A percentile compares a stretch with the other conserved stretches of the same genome.
Conservation (phyloP, 164 flowering plant species). For the Pachysandra terminalis region DNA sequence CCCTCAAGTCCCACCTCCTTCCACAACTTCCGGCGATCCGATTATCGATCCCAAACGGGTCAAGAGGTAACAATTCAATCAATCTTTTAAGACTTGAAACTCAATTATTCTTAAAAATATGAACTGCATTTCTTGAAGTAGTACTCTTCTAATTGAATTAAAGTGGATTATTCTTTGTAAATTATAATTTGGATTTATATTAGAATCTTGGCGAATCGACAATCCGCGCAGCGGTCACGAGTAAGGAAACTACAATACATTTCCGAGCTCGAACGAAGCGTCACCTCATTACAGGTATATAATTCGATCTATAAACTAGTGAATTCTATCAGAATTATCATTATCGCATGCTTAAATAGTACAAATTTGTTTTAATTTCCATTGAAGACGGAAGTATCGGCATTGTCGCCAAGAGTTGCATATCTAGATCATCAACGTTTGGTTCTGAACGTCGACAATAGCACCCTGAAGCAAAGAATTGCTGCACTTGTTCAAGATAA, state of each 20-base stretch:
- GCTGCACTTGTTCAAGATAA: slow-evolving; percentile 83
- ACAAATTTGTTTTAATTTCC: neutral
- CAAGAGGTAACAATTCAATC: slow-evolving; percentile 47
- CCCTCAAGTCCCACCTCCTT: slow-evolving; percentile 11
- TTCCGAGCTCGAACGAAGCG: slow-evolving; percentile 82
- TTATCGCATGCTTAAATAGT: neutral
- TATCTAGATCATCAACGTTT: slow-evolving; percentile 74
- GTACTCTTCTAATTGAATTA: too few relatives aligned
- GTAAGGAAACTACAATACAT: slow-evolving; percentile 83
- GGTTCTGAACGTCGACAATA: slow-evolving; percentile 70
- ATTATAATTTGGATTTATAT: neutral
- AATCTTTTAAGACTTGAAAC: neutral
- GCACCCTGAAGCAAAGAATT: slow-evolving; percentile 75
- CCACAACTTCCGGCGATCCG: slow-evolving; percentile 22
- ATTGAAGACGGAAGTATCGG: slow-evolving; percentile 55
- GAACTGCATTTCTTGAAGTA: neutral
- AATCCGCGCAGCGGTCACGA: slow-evolving; percentile 88
- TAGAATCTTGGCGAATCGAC: slow-evolving; percentile 83
- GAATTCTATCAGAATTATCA: neutral
- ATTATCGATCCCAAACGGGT: slow-evolving; percentile 70
- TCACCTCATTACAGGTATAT: slow-evolving; percentile 62
- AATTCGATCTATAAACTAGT: neutral
- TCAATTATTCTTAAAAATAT: neutral
- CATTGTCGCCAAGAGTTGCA: slow-evolving; percentile 75
- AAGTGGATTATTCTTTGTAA: neutral